phyloP scores from a whole-genome alignment of 371 early-diverging fungal species.

The Phascolomyces articulosus region DNA sequence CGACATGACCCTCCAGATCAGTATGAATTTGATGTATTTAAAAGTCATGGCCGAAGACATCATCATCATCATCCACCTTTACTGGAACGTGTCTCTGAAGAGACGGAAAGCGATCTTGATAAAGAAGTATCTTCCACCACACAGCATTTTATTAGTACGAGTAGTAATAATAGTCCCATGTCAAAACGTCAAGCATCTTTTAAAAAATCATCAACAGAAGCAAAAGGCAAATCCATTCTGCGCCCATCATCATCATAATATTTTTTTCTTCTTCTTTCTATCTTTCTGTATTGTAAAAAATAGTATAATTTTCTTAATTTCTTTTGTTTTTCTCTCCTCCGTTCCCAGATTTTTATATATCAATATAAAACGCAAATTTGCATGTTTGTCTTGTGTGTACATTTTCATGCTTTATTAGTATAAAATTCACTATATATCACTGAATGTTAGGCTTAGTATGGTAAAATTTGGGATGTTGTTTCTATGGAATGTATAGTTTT shows the following conservation, averaged over 20 bases:
- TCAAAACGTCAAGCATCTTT: conserved; percentile 2
- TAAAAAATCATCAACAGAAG: background rate
- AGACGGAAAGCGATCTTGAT: background rate
- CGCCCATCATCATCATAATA: background rate
- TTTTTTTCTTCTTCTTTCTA: background rate
- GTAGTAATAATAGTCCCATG: background rate
- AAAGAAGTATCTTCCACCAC: background rate
- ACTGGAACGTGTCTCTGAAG: conserved; percentile 10
- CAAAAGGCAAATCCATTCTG: background rate
- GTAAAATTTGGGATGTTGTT: too few relatives aligned
- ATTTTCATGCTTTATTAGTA: too few relatives aligned
- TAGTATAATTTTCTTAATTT: background rate
- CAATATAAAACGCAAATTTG: too few relatives aligned
- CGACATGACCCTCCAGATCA: conserved; percentile 13
- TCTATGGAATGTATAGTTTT: too few relatives aligned
- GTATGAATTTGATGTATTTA: conserved; percentile 23
- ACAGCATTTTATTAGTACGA: background rate
- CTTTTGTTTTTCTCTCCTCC: background rate
- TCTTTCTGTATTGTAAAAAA: background rate
- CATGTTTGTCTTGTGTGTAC: too few relatives aligned
- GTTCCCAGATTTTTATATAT: too few relatives aligned
- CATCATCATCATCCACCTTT: background rate
- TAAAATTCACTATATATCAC: too few relatives aligned
- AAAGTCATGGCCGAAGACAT: background rate
- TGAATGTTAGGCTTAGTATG: too few relatives aligned